Base-by-base conservation (phyloP, 2,329 filamentous ascomycete species). In the Gnomoniopsis sp. region DNA sequence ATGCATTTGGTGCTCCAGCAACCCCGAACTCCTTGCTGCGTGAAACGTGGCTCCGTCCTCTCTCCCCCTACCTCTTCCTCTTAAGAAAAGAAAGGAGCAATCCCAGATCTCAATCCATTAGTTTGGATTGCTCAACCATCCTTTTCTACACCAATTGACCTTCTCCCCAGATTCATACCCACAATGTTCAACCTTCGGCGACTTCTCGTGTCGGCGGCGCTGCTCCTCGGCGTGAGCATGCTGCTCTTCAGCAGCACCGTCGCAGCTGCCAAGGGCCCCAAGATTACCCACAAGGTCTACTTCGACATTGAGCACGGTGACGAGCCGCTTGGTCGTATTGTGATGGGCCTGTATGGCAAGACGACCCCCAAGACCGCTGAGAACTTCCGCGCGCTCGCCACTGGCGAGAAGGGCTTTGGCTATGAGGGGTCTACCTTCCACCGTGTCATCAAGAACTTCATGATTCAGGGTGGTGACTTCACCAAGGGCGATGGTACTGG, bases 201-300 rank as follows among this genome's bases (percentile, higher is more conserved):
- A 69, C 74, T 92, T 66, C 72, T 91, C 71, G 80, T 88, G 72
- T 86, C 89, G 69, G 80, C 88, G 69, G 81, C 91, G 72, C 82
- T 96, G 71, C 84, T 96, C 70, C 74, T 96, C 68, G 87, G 90
- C 68, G 80, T 93, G 68, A 82, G 83, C 66, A 80, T 93, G 72
- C 77, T 92, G 66, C 85, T 91, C 78, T 86, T 96, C 72, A 82
- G 88, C 66, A 88, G 91, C 75, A 83, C 85, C 36, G 86, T 84
- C 61, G 86, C 89, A 67, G 89, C 90, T 56, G 80, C 80, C 65
- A 91, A 93, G 80, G 93, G 95, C 49, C 93, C 91, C 64, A 96
- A 95, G 86, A 93, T 97, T 80, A 97, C 93, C 69, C 82, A 90
- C 82, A 96, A 96, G 86, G 91, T 95, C 76, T 95, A 86, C 82